Conservation (phyloP, 2,329 filamentous ascomycete species). For the Furcasterigmium furcatum region DNA sequence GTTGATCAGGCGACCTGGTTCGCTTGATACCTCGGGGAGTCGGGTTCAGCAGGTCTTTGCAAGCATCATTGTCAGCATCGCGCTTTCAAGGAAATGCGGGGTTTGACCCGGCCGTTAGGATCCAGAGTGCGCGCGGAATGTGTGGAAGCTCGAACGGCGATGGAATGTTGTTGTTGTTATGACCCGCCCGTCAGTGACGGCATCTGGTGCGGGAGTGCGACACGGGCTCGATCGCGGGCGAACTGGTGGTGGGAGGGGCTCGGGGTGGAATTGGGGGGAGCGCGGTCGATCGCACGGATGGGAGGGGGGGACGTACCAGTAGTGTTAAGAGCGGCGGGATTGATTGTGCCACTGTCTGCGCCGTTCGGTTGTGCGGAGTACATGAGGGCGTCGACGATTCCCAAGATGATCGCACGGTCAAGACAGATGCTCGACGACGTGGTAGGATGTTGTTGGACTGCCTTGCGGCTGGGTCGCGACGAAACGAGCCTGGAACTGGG, state of each 20-base stretch:
- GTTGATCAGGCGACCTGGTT: slow-evolving; percentile 70
- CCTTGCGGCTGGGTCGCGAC: slow-evolving; percentile 24
- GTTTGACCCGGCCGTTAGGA: neutral
- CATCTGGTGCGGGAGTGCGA: slow-evolving; percentile 11
- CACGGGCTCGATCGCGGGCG: slow-evolving; percentile 4
- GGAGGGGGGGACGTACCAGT: slow-evolving; percentile 56
- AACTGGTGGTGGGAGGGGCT: slow-evolving; percentile 4
- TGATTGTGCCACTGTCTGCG: slow-evolving; percentile 85
- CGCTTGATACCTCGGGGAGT: slow-evolving; percentile 71
- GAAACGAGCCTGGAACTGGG: slow-evolving; percentile 25
- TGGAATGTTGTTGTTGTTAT: neutral
- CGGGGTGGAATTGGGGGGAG: slow-evolving; percentile 4
- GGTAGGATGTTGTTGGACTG: slow-evolving; percentile 58
- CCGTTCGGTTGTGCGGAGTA: slow-evolving; percentile 66
- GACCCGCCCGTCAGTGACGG: slow-evolving; percentile 2
- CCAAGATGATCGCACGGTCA: slow-evolving; percentile 16
- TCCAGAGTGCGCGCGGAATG: neutral
- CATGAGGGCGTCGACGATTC: slow-evolving; percentile 33
- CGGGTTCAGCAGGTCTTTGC: slow-evolving; percentile 48
- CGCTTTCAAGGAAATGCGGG: neutral
- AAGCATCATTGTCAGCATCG: slow-evolving; percentile 23
- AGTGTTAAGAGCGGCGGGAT: slow-evolving; percentile 82
- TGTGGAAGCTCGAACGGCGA: neutral
- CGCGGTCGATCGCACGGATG: slow-evolving; percentile 8
- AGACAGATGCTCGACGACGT: slow-evolving; percentile 51